Conservation (phyloP, 2,329 filamentous ascomycete species). For the Alternaria burnsii region DNA sequence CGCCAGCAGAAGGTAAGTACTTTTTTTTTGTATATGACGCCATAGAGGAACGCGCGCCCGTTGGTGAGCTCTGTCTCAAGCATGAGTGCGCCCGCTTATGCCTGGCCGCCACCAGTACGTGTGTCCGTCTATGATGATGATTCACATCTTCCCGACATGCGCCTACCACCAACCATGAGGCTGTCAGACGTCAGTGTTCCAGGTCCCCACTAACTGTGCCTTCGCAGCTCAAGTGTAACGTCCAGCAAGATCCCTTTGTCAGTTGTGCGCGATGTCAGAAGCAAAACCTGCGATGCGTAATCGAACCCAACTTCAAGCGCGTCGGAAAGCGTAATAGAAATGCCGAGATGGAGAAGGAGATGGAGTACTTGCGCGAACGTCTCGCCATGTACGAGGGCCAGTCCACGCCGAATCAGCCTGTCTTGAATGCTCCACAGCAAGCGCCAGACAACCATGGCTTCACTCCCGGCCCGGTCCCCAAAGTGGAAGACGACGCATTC, state of each 20-base stretch:
- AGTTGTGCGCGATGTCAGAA: conserved; percentile 80
- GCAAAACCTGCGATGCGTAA: conserved; percentile 82
- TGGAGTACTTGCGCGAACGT: conserved; percentile 66
- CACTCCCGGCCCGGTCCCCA: conserved; percentile 28
- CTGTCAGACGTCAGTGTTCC: conserved; percentile 7
- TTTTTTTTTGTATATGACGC: background rate
- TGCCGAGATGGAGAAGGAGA: conserved; percentile 86
- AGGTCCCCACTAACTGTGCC: conserved; percentile 28
- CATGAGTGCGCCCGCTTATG: background rate
- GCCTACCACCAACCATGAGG: background rate
- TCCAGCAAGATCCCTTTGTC: conserved; percentile 80
- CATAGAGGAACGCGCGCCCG: background rate
- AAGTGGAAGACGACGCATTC: conserved; percentile 47
- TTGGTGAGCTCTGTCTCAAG: background rate
- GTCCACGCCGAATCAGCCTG: conserved; percentile 41
- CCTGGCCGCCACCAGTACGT: conserved; percentile 1
- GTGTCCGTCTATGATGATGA: background rate
- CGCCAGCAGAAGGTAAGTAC: conserved; percentile 78
- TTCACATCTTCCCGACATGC: background rate
- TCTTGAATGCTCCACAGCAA: conserved; percentile 36
- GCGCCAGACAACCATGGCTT: conserved; percentile 35
- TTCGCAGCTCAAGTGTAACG: conserved; percentile 79
- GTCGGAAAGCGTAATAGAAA: conserved; percentile 83
- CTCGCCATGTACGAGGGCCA: conserved; percentile 69
- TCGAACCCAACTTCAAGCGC: conserved; percentile 87